A percentile compares a stretch with the other conserved stretches of the same genome.
Conservation (phyloP, 2,329 filamentous ascomycete genomes). For the Macrophomina pseudophaseolina region DNA sequence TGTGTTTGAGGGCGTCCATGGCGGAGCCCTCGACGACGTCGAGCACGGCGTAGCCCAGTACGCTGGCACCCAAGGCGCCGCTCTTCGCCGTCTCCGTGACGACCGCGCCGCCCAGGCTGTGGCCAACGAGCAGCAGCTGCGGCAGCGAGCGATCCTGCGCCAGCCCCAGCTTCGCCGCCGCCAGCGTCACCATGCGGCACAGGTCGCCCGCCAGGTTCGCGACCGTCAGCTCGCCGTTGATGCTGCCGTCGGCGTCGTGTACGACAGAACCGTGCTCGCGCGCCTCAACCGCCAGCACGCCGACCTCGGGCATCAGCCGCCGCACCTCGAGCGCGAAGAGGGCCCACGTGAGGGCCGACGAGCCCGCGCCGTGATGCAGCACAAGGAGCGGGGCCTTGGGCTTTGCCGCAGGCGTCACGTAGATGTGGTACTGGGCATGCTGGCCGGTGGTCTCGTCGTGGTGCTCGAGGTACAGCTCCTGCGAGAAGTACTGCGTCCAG, state of each 20-base stretch:
- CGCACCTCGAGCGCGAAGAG: conserved; percentile 77
- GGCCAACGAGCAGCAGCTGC: conserved; percentile 80
- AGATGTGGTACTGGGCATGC: conserved; percentile 76
- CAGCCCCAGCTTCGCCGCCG: conserved; percentile 75
- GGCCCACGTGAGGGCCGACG: conserved; percentile 90
- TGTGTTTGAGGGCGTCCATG: conserved; percentile 91
- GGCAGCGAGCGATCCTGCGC: conserved; percentile 60
- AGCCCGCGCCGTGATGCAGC: conserved; percentile 93
- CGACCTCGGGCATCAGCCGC: conserved; percentile 76
- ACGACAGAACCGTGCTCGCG: conserved; percentile 80
- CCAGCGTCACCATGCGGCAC: conserved; percentile 69
- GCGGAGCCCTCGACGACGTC: conserved; percentile 96
- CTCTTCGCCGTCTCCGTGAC: conserved; percentile 80
- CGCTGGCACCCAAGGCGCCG: conserved; percentile 66
- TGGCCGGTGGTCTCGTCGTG: conserved; percentile 37
- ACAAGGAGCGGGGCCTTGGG: conserved; percentile 82
- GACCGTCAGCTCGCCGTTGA: conserved; percentile 70
- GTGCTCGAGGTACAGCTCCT: conserved; percentile 76
- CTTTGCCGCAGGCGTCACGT: conserved; percentile 76
- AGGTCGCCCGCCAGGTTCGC: conserved; percentile 76
- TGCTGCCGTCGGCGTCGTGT: conserved; percentile 40
- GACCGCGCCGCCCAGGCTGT: conserved; percentile 91
- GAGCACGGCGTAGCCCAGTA: conserved; percentile 87
- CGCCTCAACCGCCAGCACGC: conserved; percentile 83
- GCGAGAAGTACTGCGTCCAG: conserved; percentile 91